Conservation (phyloP, 1,139 yeast species). For the Yamadazyma taylorii region DNA sequence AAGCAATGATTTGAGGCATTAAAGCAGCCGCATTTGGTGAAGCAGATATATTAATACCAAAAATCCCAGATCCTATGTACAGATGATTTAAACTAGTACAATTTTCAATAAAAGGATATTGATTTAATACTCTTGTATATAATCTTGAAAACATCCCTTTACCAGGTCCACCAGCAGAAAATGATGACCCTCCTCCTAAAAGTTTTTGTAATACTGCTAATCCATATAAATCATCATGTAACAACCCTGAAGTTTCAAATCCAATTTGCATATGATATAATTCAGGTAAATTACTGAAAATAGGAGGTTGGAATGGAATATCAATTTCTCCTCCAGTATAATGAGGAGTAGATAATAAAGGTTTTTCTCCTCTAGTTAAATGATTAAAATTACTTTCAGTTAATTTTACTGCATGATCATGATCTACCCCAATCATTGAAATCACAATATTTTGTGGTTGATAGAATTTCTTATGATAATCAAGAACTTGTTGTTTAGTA, state of each 20-base stretch:
- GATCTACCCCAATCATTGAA: slow-evolving; percentile 85
- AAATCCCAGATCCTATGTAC: slow-evolving; percentile 85
- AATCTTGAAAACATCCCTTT: slow-evolving; percentile 97
- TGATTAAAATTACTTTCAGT: slow-evolving; percentile 55
- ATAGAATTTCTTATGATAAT: slow-evolving; percentile 67
- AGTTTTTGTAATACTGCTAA: slow-evolving; percentile 87
- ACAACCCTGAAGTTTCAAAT: slow-evolving; percentile 83
- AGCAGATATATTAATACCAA: slow-evolving; percentile 86
- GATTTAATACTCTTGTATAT: slow-evolving; percentile 87
- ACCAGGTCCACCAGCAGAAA: slow-evolving; percentile 99
- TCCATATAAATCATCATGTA: slow-evolving; percentile 86
- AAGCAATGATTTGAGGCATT: slow-evolving; percentile 76
- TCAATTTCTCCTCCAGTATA: slow-evolving; percentile 79
- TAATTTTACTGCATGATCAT: slow-evolving; percentile 64
- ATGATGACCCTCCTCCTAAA: slow-evolving; percentile 97
- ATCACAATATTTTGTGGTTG: slow-evolving; percentile 83
- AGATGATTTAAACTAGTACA: slow-evolving; percentile 89
- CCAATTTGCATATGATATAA: slow-evolving; percentile 85
- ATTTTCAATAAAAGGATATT: slow-evolving; percentile 87
- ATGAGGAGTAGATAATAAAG: slow-evolving; percentile 44
- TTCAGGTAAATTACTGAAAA: slow-evolving; percentile 71
- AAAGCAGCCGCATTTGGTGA: slow-evolving; percentile 84
- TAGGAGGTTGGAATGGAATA: slow-evolving; percentile 70
- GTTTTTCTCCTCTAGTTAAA: slow-evolving; percentile 16
- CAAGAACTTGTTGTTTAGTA: slow-evolving; percentile 50